These are phyloP conservation scores for Zopfia rhizophila DNA, from an alignment of 2,329 filamentous ascomycete genomes.

Conservation along the genomic window DNA sequence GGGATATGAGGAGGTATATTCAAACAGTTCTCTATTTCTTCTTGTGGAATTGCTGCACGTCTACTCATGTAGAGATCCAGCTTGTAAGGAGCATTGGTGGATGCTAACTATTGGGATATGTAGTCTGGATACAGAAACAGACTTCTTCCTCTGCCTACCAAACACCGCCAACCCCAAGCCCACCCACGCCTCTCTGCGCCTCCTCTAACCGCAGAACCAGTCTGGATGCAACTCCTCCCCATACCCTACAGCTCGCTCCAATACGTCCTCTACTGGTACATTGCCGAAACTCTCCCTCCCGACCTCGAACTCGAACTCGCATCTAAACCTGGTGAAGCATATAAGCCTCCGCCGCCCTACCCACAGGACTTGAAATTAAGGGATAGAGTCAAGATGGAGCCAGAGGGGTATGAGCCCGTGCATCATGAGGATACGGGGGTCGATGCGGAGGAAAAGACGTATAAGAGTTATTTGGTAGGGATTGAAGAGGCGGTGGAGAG, in stretches of 20 bases:
- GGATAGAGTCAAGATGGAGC: conserved; percentile 53
- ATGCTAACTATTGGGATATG: neutral
- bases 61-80: too few species aligned
- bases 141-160: conserved; percentile 57
- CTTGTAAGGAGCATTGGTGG: too few species aligned
- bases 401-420: conserved; percentile 55
- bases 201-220: conserved; percentile 53
- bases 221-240: conserved; percentile 59
- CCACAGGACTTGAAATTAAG: conserved; percentile 48
- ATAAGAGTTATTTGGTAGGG: conserved; percentile 54
- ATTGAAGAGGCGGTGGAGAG: conserved; percentile 56
- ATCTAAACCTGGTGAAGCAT: conserved; percentile 36
- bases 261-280: conserved; percentile 61
- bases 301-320: conserved; percentile 40
- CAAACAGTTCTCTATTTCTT: neutral
- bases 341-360: conserved; percentile 52
- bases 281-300: conserved; percentile 58
- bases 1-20: conserved; percentile 59
- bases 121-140: conserved; percentile 61
- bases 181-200: conserved; percentile 38
- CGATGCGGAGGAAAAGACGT: conserved; percentile 58
- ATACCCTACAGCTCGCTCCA: conserved; percentile 43
- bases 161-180: conserved; percentile 56
- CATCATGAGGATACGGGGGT: conserved; percentile 61
- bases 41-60: conserved; percentile 3